These are phyloP conservation scores for Decorospora gaudefroyi DNA, from an alignment of 2,329 filamentous ascomycete genomes.

Conservation along the genomic window DNA sequence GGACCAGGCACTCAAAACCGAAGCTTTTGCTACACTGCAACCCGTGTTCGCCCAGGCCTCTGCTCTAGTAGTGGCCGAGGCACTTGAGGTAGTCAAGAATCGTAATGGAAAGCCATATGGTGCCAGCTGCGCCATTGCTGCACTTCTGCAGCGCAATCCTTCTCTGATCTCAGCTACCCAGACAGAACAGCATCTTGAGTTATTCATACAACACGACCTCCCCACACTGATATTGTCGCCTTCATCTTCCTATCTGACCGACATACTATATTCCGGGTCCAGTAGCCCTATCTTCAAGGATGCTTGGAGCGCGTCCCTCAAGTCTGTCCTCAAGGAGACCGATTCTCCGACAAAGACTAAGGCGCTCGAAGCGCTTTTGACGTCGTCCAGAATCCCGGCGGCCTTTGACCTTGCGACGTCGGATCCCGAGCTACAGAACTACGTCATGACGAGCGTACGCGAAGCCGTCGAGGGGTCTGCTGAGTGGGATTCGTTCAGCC, in stretches of 20 bases:
- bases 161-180: slow-evolving; percentile 49
- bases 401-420: slow-evolving; percentile 44
- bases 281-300: slow-evolving; percentile 36
- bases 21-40: slow-evolving; percentile 13
- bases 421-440: slow-evolving; percentile 45
- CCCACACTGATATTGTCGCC: slow-evolving; percentile 67
- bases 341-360: slow-evolving; percentile 36
- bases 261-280: slow-evolving; percentile 61
- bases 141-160: slow-evolving; percentile 54
- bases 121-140: slow-evolving; percentile 63
- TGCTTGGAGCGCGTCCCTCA: slow-evolving; percentile 41
- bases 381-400: slow-evolving; percentile 43
- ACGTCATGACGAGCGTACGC: slow-evolving; percentile 39
- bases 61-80: slow-evolving; percentile 53
- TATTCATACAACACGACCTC: slow-evolving; percentile 61
- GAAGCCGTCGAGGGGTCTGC: slow-evolving; percentile 37
- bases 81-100: slow-evolving; percentile 56
- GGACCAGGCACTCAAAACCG: slow-evolving; percentile 21
- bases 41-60: slow-evolving; percentile 43
- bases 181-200: slow-evolving; percentile 49
- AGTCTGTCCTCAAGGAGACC: slow-evolving; percentile 30
- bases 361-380: slow-evolving; percentile 42
- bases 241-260: slow-evolving; percentile 68
- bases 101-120: slow-evolving; percentile 69
- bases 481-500: slow-evolving; percentile 46